Evolutionary conservation across 345 rosid species (phyloP), one percentile per base, ranked within the genome.

Genomic region (Populus nigra): DNA sequence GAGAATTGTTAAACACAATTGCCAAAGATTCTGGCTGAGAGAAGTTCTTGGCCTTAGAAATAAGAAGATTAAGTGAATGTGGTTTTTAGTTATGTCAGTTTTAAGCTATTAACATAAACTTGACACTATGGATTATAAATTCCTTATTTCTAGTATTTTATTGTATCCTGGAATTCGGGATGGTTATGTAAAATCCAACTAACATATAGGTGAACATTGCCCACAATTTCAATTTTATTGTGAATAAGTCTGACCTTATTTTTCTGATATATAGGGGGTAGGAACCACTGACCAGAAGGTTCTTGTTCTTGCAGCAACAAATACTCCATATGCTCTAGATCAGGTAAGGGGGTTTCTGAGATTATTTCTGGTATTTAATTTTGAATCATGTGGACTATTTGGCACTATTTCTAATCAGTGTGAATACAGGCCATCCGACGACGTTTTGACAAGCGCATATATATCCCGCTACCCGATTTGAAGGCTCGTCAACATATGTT

Each of bases 381-480:
- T 47, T 75, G 66, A 62, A 61, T 72, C 12, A 31, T 3, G n/a
- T 31, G 15, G 67, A 66, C 18, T 76, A 57, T 38, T 66, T n/a
- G 65, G 74, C 62, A 57, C 43, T 69, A 39, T 77, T 72, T 62
- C 87, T 84, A 72, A 86, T 74, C 31, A 47, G 41, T 84, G 50
- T 86, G 72, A 79, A 71, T 82, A 68, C 90, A 94, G 98, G 98
- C 98, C 65, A 91, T 94, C 74, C 76, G 98, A 63, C 80, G 98
- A 63, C 98, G 98, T 80, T 94, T 94, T 85, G 98, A 94, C 86
- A 94, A 94, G 90, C 93, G 98, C 57, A 94, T 94, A 66, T 94
- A 94, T 78, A 94, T 94, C 84, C 98, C 98, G 22, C 97, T 94
- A 27, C 98, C 98, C 53, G 98, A 94, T 73, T 53, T 74, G 82